phyloP scores from a whole-genome alignment of 768 basidiomycete genomes.

The Boletus reticuloceps region DNA sequence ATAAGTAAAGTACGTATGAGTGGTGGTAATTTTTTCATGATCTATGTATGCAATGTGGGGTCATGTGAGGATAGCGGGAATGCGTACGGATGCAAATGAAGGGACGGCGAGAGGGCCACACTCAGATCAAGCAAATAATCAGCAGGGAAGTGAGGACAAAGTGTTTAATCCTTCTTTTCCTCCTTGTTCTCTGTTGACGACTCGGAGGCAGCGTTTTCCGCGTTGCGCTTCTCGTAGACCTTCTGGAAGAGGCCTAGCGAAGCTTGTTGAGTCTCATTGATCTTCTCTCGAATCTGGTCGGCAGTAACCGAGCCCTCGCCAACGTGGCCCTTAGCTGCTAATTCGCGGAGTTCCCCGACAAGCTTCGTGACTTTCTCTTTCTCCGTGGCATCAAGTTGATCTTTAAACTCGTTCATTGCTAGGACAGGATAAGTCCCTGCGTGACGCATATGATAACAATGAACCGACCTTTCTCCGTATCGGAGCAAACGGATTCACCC shows the following conservation, averaged over 20 bases:
- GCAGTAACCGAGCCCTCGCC: slow-evolving; percentile 79
- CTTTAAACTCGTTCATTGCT: slow-evolving; percentile 98
- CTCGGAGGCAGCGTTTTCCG: slow-evolving; percentile 58
- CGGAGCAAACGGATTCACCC: slow-evolving; percentile 89
- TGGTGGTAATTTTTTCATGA: slow-evolving; percentile 29
- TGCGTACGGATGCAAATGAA: slow-evolving; percentile 21
- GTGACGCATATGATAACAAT: neutral
- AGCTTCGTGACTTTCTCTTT: slow-evolving; percentile 92
- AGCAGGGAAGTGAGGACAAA: neutral
- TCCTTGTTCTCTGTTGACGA: slow-evolving; percentile 44
- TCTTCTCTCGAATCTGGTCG: slow-evolving; percentile 88
- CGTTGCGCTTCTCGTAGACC: slow-evolving; percentile 90
- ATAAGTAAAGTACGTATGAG: slow-evolving; percentile 24
- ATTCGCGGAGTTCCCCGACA: slow-evolving; percentile 80
- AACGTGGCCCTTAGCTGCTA: slow-evolving; percentile 86
- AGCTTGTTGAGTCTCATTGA: slow-evolving; percentile 91
- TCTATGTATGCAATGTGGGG: slow-evolving; percentile 30
- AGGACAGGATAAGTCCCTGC: slow-evolving; percentile 4
- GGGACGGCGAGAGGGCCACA: slow-evolving; percentile 20
- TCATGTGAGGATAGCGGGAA: slow-evolving; percentile 1
- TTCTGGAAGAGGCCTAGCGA: slow-evolving; percentile 97
- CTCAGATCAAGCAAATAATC: slow-evolving; percentile 5
- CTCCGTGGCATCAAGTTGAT: slow-evolving; percentile 89
- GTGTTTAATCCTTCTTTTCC: slow-evolving; percentile 82
- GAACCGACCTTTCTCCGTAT: slow-evolving; percentile 88